Base-by-base conservation (phyloP, 208 protist genomes). In the Phytomonas sp. region DNA sequence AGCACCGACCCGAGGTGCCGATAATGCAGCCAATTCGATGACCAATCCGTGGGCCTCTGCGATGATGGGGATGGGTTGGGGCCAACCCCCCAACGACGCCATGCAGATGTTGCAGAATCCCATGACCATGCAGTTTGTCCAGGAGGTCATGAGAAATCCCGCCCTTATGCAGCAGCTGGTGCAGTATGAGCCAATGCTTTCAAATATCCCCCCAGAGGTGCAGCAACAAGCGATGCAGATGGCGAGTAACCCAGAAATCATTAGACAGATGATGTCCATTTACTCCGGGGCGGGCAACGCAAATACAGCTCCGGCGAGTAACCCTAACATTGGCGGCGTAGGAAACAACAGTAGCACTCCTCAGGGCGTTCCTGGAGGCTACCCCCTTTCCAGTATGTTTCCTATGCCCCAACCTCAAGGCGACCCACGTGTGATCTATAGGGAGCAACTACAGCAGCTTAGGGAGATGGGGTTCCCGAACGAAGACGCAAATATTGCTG, bases 391-490 rank as follows among this genome's bases (percentile, higher is more conserved):
- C 17, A 64, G 67, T 0, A 66, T 75, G 61, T 81, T 84, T 77
- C 67, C 78, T 66, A 60, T 80, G 30, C 70, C 81, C 0, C 77
- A 68, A 29, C 79, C 80, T 3, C 80, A 88, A 59, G 87, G 87
- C 3, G 81, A 94, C 66, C 84, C 86, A 30, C 85, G 88, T 26
- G 91, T 86, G 34, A 70, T 94, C 13, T 96, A 94, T 63, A 79
- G 87, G 30, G 82, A 89, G 46, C 93, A 97, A 70, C 83, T 97
- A n/a, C 81, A 93, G 67, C 88, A 93, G 67, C 74, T 97, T 65
- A 78, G 84, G 15, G 91, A 95, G 28, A 97, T 97, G 93, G 93
- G 93, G 23, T 97, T 97, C 77, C 89, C 93, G 15, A 96, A 96
- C 63, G 93, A 97, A 62, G 88, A 96, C 8, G 93, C 93, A 0